A percentile compares a stretch with the other conserved stretches of the same genome.
Conservation (phyloP, 345 rosid genomes). For the Linum trigynum region DNA sequence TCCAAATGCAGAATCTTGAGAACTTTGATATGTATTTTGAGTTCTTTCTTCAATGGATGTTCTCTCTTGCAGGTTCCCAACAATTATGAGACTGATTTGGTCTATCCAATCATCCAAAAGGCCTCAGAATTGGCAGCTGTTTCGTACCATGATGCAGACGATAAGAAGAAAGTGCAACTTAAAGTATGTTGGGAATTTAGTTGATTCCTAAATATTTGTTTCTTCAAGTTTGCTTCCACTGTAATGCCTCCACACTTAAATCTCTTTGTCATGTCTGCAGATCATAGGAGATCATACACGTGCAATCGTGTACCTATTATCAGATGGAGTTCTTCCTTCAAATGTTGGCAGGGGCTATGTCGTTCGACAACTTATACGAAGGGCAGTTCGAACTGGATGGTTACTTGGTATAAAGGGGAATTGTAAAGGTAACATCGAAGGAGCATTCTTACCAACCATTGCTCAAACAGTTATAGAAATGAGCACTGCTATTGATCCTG, state of each 20-base stretch:
- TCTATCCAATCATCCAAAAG: slow-evolving; percentile 71
- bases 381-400: slow-evolving; percentile 83
- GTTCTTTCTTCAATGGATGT: too few relatives aligned
- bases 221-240: background rate
- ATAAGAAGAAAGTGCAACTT: slow-evolving; percentile 42
- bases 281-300: slow-evolving; percentile 87
- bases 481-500: slow-evolving; percentile 62
- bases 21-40: background rate
- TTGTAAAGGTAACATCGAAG: slow-evolving; percentile 44
- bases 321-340: slow-evolving; percentile 88
- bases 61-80: slow-evolving; percentile 58
- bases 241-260: background rate
- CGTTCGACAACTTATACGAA: slow-evolving; percentile 82
- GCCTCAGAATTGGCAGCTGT: slow-evolving; percentile 60
- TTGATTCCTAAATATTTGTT: background rate
- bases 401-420: slow-evolving; percentile 68
- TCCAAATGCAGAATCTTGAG: background rate
- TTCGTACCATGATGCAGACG: slow-evolving; percentile 50
- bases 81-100: slow-evolving; percentile 94
- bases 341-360: slow-evolving; percentile 94
- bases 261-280: slow-evolving; percentile 21
- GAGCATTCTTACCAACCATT: slow-evolving; percentile 57
- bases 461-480: slow-evolving; percentile 73
- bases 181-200: slow-evolving; percentile 33
- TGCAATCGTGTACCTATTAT: slow-evolving; percentile 78